These are phyloP conservation scores for Chaetoceros muelleri DNA, from an alignment of 108 stramenopile genomes.

Conservation along the genomic window DNA sequence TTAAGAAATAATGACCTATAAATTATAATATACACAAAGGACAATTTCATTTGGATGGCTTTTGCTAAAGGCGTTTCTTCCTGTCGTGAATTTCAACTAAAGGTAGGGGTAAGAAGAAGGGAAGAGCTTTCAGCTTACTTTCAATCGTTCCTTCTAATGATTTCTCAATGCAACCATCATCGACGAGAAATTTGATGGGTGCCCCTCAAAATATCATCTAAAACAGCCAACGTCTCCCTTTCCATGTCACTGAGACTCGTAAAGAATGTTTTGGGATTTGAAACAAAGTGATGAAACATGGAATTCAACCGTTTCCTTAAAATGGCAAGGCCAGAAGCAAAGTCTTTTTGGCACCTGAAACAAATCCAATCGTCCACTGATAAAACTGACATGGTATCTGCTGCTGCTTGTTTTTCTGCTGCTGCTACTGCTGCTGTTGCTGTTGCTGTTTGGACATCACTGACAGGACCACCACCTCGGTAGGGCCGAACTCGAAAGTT, in stretches of 20 bases:
- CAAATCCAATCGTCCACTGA: slow-evolving; percentile 62
- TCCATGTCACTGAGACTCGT: slow-evolving; percentile 11
- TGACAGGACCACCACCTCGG: slow-evolving; percentile 5
- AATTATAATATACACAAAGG: too few species aligned
- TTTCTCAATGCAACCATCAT: too few species aligned
- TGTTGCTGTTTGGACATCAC: too few species aligned
- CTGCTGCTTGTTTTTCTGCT: slow-evolving; percentile 9
- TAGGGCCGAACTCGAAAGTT: slow-evolving; percentile 32
- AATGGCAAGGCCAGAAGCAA: slow-evolving; percentile 33
- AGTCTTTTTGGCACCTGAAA: slow-evolving; percentile 33
- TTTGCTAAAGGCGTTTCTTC: too few species aligned
- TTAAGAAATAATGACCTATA: too few species aligned
- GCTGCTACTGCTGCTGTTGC: background rate
- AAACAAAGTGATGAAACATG: slow-evolving; percentile 35
- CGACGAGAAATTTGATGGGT: slow-evolving; percentile 21
- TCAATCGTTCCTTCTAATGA: too few species aligned
- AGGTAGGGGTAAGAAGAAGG: too few species aligned
- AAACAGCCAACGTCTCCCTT: slow-evolving; percentile 33
- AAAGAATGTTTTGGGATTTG: slow-evolving; percentile 26
- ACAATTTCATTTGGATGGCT: too few species aligned
- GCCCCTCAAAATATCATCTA: slow-evolving; percentile 31
- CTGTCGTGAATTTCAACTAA: too few species aligned
- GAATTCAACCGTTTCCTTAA: slow-evolving; percentile 46
- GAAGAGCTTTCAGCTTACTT: too few species aligned
- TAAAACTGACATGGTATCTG: slow-evolving; percentile 22